Evolutionary conservation across 345 rosid species (phyloP).

Genomic region (Diplotaxis tenuifolia): DNA sequence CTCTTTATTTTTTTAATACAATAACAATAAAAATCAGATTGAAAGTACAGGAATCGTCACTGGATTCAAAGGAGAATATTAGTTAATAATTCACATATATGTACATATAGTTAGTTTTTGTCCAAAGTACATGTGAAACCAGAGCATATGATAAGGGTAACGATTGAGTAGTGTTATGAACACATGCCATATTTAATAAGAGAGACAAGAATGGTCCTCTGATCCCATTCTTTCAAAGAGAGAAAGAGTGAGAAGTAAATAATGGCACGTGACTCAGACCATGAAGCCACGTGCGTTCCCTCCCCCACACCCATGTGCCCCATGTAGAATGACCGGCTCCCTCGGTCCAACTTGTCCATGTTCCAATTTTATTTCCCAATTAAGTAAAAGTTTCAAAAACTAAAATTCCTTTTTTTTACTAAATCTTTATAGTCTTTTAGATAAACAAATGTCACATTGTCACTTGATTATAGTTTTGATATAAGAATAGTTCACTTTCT

Average conservation of each 20-base stretch:
- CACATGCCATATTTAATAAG: slow-evolving; percentile 38
- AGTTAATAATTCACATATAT: slow-evolving; percentile 9
- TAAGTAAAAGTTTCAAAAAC: not conserved
- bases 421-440: not conserved
- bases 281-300: slow-evolving; percentile 48
- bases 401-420: not conserved
- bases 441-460: not conserved
- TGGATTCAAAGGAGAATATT: slow-evolving; percentile 32
- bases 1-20: not conserved
- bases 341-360: slow-evolving; percentile 50
- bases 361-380: slow-evolving; percentile 5
- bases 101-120: not conserved
- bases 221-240: slow-evolving; percentile 30
- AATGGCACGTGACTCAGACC: slow-evolving; percentile 57
- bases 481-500: not conserved
- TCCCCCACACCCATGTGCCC: slow-evolving; percentile 51
- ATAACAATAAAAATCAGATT: not conserved
- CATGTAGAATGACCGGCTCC: slow-evolving; percentile 35
- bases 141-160: slow-evolving; percentile 34
- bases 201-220: slow-evolving; percentile 38
- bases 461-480: not conserved
- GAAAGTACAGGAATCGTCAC: slow-evolving; percentile 23
- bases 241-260: slow-evolving; percentile 45
- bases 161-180: slow-evolving; percentile 25
- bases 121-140: slow-evolving; percentile 35